Conservation (phyloP, 1,139 yeast species). For the Magnusiomyces paraingens region DNA sequence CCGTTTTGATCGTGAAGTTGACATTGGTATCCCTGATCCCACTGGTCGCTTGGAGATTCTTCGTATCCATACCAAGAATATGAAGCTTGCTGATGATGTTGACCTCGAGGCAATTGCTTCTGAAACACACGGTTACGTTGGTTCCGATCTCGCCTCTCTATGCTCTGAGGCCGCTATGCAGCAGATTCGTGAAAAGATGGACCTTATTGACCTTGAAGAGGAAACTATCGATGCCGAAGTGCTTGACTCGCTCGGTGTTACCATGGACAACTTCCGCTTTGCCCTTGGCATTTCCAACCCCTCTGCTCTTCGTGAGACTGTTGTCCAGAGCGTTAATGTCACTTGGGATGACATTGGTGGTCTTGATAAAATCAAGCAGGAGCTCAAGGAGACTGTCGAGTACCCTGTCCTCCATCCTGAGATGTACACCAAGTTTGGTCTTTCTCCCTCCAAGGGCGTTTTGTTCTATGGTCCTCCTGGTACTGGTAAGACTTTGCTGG, state of each 20-base stretch:
- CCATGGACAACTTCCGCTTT: constrained; percentile 97
- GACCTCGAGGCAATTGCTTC: constrained; percentile 88
- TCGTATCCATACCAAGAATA: constrained; percentile 90
- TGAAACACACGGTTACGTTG: constrained; percentile 97
- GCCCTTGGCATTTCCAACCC: constrained; percentile 98
- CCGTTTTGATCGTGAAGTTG: constrained; percentile 98
- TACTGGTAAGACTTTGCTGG: constrained; percentile 96
- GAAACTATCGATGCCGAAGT: constrained; percentile 98
- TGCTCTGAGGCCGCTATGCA: constrained; percentile 99
- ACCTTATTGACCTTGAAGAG: constrained; percentile 91
- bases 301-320: constrained; percentile 98
- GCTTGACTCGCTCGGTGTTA: constrained; percentile 91
- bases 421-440: constrained; percentile 94
- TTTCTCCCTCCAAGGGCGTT: constrained; percentile 97
- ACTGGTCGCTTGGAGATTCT: constrained; percentile 96
- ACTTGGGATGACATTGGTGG: constrained; percentile 99
- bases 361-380: constrained; percentile 88
- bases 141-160: constrained; percentile 88
- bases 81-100: constrained; percentile 93
- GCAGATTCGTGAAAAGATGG: constrained; percentile 99
- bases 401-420: constrained; percentile 98
- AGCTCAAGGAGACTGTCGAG: constrained; percentile 94
- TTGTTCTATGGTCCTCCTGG: constrained; percentile 99
- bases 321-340: constrained; percentile 95
- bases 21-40: constrained; percentile 98